Conservation (phyloP, 495 filamentous ascomycete species). For the Platismatia glauca region DNA sequence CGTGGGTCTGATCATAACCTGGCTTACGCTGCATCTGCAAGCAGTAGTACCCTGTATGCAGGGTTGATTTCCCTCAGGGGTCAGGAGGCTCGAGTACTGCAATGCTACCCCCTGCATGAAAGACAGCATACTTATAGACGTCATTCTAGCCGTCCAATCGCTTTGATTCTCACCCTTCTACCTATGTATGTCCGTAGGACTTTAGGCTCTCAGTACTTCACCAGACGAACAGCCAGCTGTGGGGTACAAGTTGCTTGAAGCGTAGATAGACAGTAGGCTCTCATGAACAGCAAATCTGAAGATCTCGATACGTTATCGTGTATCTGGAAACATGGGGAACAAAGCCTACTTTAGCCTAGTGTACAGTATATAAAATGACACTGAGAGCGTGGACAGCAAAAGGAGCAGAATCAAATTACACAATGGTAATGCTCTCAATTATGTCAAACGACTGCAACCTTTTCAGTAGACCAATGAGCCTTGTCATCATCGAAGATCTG, state of each 20-base stretch:
- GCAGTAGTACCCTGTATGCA: not conserved
- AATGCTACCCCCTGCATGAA: not conserved
- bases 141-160: not conserved
- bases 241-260: not conserved
- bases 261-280: not conserved
- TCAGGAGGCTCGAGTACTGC: not conserved
- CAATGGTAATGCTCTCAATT: too few relatives aligned
- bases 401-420: not conserved
- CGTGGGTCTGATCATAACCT: not conserved
- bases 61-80: not conserved
- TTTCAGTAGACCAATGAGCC: not conserved
- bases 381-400: not conserved
- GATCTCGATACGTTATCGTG: too few relatives aligned
- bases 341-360: not conserved
- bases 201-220: not conserved
- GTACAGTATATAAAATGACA: not conserved
- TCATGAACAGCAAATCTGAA: not conserved
- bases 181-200: not conserved
- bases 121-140: not conserved
- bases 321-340: not conserved
- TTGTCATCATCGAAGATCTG: not conserved
- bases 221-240: not conserved
- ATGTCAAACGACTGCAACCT: not conserved
- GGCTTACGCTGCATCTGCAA: not conserved
- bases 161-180: not conserved